Conservation (phyloP, 176 grass and related monocot genomes). For the Musa beccarii region DNA sequence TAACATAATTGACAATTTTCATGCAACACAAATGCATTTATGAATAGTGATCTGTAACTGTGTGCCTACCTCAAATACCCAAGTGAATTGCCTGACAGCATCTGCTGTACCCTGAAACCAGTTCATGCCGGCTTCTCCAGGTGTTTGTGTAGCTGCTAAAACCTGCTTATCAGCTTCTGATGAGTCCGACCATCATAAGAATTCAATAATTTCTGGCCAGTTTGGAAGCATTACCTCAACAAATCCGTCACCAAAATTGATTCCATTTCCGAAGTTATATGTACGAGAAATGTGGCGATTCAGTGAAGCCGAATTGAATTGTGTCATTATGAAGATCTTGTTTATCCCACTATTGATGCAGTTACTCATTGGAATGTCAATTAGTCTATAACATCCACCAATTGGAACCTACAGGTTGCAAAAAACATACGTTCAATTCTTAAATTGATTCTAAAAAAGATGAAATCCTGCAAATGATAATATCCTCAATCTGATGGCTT, state of each 20-base stretch:
- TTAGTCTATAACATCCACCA: constrained; percentile 68
- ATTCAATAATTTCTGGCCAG: neutral
- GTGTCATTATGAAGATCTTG: constrained; percentile 84
- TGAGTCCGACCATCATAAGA: neutral
- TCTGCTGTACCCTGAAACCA: constrained; percentile 66
- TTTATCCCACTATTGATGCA: constrained; percentile 77
- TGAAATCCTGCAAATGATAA: neutral
- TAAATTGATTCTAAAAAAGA: neutral
- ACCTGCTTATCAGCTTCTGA: constrained; percentile 31
- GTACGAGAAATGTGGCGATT: constrained; percentile 69
- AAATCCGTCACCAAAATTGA: constrained; percentile 66
- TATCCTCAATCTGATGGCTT: neutral
- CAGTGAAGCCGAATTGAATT: constrained; percentile 66
- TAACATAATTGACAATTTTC: neutral
- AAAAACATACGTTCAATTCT: neutral
- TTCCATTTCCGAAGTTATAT: constrained; percentile 60
- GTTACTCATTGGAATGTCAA: constrained; percentile 77
- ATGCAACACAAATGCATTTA: too few relatives aligned
- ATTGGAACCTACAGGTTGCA: constrained; percentile 46
- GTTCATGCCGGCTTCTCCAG: constrained; percentile 52
- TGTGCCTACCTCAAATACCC: constrained; percentile 54
- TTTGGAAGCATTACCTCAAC: constrained; percentile 42
- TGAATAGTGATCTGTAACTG: too few relatives aligned
- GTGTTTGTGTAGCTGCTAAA: constrained; percentile 66
- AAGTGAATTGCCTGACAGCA: constrained; percentile 70